A percentile compares a stretch with the other conserved stretches of the same genome.
Evolutionary conservation across 129 eudicot genomes (phyloP).

Genomic region (Apium graveolens): DNA sequence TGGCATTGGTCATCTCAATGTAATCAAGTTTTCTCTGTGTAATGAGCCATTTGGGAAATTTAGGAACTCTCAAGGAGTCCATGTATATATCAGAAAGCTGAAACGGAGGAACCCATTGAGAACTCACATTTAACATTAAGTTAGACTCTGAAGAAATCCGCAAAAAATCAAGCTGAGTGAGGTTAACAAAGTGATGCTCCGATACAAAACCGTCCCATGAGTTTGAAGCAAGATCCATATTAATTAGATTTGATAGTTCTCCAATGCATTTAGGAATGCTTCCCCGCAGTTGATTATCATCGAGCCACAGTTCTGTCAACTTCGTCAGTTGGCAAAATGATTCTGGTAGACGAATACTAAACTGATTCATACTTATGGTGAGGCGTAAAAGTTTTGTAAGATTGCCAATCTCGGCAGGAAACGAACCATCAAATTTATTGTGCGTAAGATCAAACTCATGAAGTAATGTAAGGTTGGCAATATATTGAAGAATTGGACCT

Average conservation of each 20-base stretch:
- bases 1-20: background rate
- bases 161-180: background rate
- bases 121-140: too few species aligned
- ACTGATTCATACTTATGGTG: background rate
- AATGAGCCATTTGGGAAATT: slow-evolving; percentile 3
- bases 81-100: background rate
- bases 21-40: background rate
- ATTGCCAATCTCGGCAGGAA: slow-evolving; percentile 1
- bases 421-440: background rate
- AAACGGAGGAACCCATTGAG: too few species aligned
- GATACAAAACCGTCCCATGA: background rate
- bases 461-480: background rate
- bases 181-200: background rate
- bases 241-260: background rate
- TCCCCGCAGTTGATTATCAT: background rate
- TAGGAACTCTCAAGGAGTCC: background rate
- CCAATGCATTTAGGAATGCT: background rate
- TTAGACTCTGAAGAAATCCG: too few species aligned
- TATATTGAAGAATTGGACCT: background rate
- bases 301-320: background rate
- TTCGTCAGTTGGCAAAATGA: too few species aligned
- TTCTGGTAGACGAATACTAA: too few species aligned
- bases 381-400: background rate
- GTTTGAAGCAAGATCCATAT: background rate
- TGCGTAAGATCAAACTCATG: background rate